These are phyloP conservation scores for Epichloe festucae DNA, from an alignment of 2,329 filamentous ascomycete species.

Conservation along the genomic window DNA sequence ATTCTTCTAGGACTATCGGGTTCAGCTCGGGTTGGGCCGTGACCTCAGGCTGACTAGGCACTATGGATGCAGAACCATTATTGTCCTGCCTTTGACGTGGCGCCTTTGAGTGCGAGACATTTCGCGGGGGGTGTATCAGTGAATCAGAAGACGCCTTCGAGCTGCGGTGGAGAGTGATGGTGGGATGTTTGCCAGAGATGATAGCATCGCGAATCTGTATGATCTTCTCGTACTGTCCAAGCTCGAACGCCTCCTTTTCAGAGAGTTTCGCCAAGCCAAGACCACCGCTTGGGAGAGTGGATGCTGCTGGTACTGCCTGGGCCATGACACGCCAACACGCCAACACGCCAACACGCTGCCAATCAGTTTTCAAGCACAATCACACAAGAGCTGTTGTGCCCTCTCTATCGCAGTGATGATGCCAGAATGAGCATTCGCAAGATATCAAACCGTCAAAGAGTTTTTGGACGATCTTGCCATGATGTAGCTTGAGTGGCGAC, in stretches of 20 bases:
- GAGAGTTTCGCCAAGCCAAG: conserved; percentile 13
- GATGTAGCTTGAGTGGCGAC: background rate
- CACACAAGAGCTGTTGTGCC: background rate
- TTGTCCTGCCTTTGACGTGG: background rate
- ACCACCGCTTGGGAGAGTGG: background rate
- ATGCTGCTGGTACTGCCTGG: conserved; percentile 1
- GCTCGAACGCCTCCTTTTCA: conserved; percentile 40
- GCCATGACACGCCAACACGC: background rate
- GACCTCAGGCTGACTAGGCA: conserved; percentile 22
- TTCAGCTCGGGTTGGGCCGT: conserved; percentile 56
- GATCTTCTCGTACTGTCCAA: conserved; percentile 66
- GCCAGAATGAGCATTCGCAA: background rate
- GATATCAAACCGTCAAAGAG: background rate
- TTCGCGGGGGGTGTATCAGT: background rate
- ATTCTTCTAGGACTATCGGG: conserved; percentile 75
- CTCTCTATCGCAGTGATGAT: background rate
- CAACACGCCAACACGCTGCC: background rate
- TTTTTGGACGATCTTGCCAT: background rate
- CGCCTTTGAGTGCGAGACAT: background rate
- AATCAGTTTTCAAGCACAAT: background rate
- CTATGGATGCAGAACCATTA: background rate
- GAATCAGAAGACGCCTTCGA: conserved; percentile 15
- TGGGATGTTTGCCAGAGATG: conserved; percentile 60
- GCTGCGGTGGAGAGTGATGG: conserved; percentile 41
- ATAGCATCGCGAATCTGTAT: conserved; percentile 69